Percentiles rank a stretch among this genome's conserved stretches.
These are phyloP conservation scores for Candida loeiensis DNA, from an alignment of 805 yeast genomes.

Conservation along the genomic window DNA sequence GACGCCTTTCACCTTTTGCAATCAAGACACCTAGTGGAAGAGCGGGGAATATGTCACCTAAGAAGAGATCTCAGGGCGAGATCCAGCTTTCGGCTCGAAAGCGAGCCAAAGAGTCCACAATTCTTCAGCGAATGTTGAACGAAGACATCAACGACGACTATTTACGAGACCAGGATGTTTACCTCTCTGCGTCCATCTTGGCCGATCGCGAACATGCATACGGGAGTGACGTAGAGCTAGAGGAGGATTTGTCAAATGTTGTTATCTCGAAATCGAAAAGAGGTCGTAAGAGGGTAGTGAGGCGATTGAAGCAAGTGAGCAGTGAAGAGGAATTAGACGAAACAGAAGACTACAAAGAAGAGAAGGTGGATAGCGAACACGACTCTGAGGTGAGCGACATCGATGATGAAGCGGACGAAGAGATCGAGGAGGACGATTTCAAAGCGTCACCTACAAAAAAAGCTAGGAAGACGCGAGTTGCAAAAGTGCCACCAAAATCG, in stretches of 20 bases:
- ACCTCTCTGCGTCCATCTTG: slow-evolving; percentile 43
- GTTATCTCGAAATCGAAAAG: slow-evolving; percentile 2
- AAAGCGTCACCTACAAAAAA: slow-evolving; percentile 5
- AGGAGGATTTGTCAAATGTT: slow-evolving; percentile 15
- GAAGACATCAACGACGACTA: slow-evolving; percentile 28
- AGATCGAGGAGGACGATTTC: slow-evolving; percentile 6
- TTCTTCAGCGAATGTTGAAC: slow-evolving; percentile 29
- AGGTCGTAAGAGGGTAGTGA: not conserved
- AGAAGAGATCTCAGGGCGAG: slow-evolving; percentile 31
- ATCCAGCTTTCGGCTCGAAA: slow-evolving; percentile 48
- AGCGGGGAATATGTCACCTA: slow-evolving; percentile 46
- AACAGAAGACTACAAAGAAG: slow-evolving; percentile 8
- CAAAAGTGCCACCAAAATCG: not conserved
- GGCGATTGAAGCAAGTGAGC: not conserved
- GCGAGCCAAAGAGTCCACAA: slow-evolving; percentile 36
- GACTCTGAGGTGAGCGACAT: not conserved
- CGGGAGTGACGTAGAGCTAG: slow-evolving; percentile 23
- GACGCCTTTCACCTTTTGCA: slow-evolving; percentile 21
- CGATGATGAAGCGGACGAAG: slow-evolving; percentile 8
- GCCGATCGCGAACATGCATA: slow-evolving; percentile 12
- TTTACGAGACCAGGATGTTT: slow-evolving; percentile 36
- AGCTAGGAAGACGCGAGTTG: not conserved
- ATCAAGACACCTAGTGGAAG: slow-evolving; percentile 40
- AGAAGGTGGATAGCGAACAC: slow-evolving; percentile 3
- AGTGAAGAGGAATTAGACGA: slow-evolving; percentile 21